Evolutionary conservation across 192 early-diverging fungal species (phyloP).

Genomic region (Borealophlyctis nickersoniae): DNA sequence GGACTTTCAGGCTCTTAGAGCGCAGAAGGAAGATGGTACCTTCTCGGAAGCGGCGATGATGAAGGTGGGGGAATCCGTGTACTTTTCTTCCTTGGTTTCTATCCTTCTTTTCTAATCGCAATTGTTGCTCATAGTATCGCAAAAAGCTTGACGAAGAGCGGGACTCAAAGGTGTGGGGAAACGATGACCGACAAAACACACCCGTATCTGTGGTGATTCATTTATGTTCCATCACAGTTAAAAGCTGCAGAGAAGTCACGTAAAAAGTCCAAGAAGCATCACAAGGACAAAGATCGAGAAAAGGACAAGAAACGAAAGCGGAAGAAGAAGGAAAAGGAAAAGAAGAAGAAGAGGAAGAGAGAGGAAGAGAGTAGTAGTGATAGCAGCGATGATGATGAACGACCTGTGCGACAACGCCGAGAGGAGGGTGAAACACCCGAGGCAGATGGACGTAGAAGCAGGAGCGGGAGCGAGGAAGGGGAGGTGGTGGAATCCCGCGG

Average conservation of each 20-base stretch:
- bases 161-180: background rate
- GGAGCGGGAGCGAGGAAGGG: too few species aligned
- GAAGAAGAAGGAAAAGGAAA: slow-evolving; percentile 5
- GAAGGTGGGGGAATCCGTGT: background rate
- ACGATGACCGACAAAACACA: background rate
- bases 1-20: slow-evolving; percentile 11
- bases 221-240: too few species aligned
- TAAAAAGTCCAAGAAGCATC: background rate
- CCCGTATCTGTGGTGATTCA: too few species aligned
- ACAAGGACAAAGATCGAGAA: background rate
- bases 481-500: too few species aligned
- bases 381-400: background rate
- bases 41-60: slow-evolving; percentile 16
- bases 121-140: slow-evolving; percentile 12
- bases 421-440: too few species aligned
- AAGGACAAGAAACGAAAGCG: slow-evolving; percentile 1
- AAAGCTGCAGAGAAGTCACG: background rate
- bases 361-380: background rate
- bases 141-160: slow-evolving; percentile 15
- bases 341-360: background rate
- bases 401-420: too few species aligned
- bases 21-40: slow-evolving; percentile 17
- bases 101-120: background rate
- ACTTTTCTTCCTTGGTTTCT: background rate
- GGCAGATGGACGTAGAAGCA: too few species aligned